Evolutionary conservation across 768 basidiomycete genomes (phyloP), one percentile per base, ranked within the genome.

Genomic region (Leccinum uliginosum): DNA sequence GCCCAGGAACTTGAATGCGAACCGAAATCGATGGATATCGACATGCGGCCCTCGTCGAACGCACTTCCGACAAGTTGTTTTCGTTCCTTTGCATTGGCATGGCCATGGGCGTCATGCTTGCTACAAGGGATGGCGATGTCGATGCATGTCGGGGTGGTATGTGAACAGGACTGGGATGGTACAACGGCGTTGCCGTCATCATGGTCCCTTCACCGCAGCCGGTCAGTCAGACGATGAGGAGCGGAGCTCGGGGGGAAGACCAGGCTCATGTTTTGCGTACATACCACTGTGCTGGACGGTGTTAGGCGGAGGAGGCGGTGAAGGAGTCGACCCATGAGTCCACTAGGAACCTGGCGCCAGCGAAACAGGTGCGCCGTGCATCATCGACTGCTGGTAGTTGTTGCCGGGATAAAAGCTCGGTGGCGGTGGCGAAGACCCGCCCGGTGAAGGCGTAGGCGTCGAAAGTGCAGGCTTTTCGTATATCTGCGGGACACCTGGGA

Each of bases 1-100:
- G n/a, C n/a, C n/a, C n/a, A n/a, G 14, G 3, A n/a, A 29, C 19
- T 19, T 70, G 11, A n/a, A 47, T n/a, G 71, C 80, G 58, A 60
- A 87, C 89, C 89, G 64, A 91, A 91, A 72, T 92, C 90, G 59
- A 92, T 91, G 4, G 89, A 83, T 19, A 92, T 77, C 11, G 88
- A 90, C 74, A 92, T 77, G 67, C 85, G 89, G n/a, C 88, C 86
- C 67, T 91, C 89, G 62, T 89, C 80, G 17, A 69, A 61, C 24
- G 48, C 48, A 21, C 12, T 29, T 6, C 30, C 15, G 12, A 8
- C 30, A n/a, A n/a, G 14, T 17, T 23, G 15, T 15, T 59, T 4
- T 67, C 62, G 43, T 59, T 58, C 27, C 66, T 67, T n/a, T n/a
- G n/a, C n/a, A n/a, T n/a, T n/a, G n/a, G n/a, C n/a, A n/a, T n/a